These are phyloP conservation scores for Solanum aculeatissimum DNA, from an alignment of 305 asterid species.

Conservation along the genomic window DNA sequence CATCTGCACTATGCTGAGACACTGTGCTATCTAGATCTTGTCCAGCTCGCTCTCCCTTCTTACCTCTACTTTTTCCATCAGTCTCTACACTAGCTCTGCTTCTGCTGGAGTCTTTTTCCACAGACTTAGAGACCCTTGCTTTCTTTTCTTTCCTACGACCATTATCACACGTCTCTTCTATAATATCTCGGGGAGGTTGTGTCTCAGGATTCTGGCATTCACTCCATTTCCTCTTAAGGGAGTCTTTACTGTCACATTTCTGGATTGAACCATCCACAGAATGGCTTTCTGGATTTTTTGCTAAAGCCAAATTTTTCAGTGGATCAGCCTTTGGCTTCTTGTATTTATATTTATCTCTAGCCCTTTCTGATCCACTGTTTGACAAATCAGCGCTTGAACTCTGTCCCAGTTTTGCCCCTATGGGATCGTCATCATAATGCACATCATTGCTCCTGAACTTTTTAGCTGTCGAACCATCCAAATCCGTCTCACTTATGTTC, in stretches of 20 bases:
- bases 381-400: conserved; percentile 30
- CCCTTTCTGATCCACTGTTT: background rate
- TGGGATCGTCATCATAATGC: conserved; percentile 36
- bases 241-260: conserved; percentile 31
- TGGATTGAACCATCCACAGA: conserved; percentile 31
- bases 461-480: conserved; percentile 53
- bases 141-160: conserved; percentile 58
- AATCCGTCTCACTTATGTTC: conserved; percentile 47
- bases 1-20: conserved; percentile 17
- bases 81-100: conserved; percentile 10
- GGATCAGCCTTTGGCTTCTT: conserved; percentile 21
- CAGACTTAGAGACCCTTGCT: conserved; percentile 59
- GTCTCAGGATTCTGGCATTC: conserved; percentile 27
- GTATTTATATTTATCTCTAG: background rate
- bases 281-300: conserved; percentile 22
- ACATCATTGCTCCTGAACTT: conserved; percentile 51
- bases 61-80: conserved; percentile 30
- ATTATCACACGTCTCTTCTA: conserved; percentile 35
- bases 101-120: conserved; percentile 32
- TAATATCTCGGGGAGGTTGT: conserved; percentile 26
- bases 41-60: conserved; percentile 26
- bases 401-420: conserved; percentile 41
- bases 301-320: conserved; percentile 22
- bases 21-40: conserved; percentile 26
- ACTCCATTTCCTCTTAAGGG: conserved; percentile 44